A percentile compares a stretch with the other conserved stretches of the same genome.
Conservation (phyloP, 495 filamentous ascomycete genomes). For the Talaromyces adpressus region DNA sequence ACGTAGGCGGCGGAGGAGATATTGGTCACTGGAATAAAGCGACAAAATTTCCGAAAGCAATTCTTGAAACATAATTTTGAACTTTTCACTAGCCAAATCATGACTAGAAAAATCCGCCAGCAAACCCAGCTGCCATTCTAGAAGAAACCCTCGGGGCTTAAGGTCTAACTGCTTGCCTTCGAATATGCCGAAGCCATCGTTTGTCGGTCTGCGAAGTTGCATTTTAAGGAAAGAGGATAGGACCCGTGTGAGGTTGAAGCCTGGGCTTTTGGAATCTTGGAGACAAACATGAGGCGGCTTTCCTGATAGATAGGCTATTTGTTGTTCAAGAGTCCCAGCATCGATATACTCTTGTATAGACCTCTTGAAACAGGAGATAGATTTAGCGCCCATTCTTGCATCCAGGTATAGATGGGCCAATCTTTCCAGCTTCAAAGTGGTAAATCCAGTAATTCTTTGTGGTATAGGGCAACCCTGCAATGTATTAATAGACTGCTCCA, state of each 20-base stretch:
- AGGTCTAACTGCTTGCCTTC: slow-evolving; percentile 30
- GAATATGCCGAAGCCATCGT: slow-evolving; percentile 18
- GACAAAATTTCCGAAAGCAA: slow-evolving; percentile 31
- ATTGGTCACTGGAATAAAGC: slow-evolving; percentile 27
- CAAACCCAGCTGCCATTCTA: slow-evolving; percentile 50
- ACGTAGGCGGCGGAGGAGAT: slow-evolving; percentile 41
- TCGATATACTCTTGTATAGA: slow-evolving; percentile 43
- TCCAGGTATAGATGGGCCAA: slow-evolving; percentile 41
- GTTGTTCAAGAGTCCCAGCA: slow-evolving; percentile 28
- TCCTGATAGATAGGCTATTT: slow-evolving; percentile 18
- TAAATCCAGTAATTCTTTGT: slow-evolving; percentile 40
- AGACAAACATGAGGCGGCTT: slow-evolving; percentile 16
- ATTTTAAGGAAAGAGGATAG: slow-evolving; percentile 39
- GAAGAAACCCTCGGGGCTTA: slow-evolving; percentile 36
- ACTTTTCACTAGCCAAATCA: slow-evolving; percentile 23
- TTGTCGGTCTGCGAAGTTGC: slow-evolving; percentile 26
- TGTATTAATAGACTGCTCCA: slow-evolving; percentile 43
- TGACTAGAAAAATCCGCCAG: slow-evolving; percentile 25
- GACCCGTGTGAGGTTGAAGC: slow-evolving; percentile 40
- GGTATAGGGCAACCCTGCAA: slow-evolving; percentile 29
- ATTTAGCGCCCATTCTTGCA: slow-evolving; percentile 24
- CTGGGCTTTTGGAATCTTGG: slow-evolving; percentile 30
- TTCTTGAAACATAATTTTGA: slow-evolving; percentile 22
- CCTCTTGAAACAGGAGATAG: slow-evolving; percentile 32
- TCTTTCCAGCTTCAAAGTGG: slow-evolving; percentile 48